Conservation (phyloP, 257 asterid genomes). For the Solanum neorickii region DNA sequence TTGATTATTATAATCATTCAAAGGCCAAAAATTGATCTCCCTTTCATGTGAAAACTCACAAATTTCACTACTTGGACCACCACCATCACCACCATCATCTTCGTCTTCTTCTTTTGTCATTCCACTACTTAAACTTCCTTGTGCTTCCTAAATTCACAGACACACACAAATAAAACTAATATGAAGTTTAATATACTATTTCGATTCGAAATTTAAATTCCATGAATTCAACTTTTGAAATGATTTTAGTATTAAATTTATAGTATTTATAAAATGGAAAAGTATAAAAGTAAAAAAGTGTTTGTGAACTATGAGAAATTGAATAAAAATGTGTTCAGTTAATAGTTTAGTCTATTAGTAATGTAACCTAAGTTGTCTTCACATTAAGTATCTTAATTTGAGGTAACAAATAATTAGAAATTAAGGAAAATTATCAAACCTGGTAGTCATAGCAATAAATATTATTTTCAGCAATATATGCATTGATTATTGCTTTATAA, state of each 20-base stretch:
- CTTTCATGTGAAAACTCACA: neutral
- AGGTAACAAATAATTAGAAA: neutral
- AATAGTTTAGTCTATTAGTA: too few relatives aligned
- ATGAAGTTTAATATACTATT: neutral
- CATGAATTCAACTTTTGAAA: neutral
- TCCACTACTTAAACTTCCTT: neutral
- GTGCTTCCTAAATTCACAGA: neutral
- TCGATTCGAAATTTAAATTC: neutral
- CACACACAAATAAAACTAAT: neutral
- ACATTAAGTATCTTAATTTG: neutral
- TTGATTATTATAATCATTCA: neutral
- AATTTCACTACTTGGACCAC: neutral
- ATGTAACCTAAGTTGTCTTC: neutral
- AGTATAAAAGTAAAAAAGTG: too few relatives aligned
- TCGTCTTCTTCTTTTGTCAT: neutral
- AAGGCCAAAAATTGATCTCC: neutral
- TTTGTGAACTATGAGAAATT: too few relatives aligned
- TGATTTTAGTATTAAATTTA: neutral
- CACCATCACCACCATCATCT: neutral
- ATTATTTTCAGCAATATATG: neutral
- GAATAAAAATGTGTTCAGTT: neutral
- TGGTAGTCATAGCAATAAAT: neutral
- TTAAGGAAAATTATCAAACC: neutral
- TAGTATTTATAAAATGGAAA: neutral
- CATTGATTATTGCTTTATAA: neutral